Conservation (phyloP, 495 filamentous ascomycete species). For the Aspergillus nanangensis region DNA sequence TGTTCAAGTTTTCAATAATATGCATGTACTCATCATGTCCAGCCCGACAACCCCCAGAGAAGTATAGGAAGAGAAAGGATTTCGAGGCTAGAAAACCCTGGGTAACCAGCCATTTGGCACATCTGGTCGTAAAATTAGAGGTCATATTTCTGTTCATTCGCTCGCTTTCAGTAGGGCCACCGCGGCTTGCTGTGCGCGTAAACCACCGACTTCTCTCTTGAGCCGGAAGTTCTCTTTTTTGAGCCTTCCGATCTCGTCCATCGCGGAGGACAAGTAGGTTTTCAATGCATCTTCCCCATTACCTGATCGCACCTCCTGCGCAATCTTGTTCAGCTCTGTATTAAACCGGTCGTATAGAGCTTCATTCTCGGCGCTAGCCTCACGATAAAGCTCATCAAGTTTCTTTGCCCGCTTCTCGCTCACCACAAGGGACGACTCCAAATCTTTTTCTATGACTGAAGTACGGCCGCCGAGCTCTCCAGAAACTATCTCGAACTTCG, state of each 20-base stretch:
- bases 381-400: conserved; percentile 84
- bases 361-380: conserved; percentile 89
- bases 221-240: conserved; percentile 76
- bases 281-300: conserved; percentile 71
- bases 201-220: conserved; percentile 55
- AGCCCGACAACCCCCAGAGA: conserved; percentile 12
- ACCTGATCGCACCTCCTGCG: conserved; percentile 66
- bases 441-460: conserved; percentile 57
- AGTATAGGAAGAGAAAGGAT: no score
- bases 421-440: conserved; percentile 64
- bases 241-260: conserved; percentile 64
- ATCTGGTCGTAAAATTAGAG: neutral
- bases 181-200: conserved; percentile 40
- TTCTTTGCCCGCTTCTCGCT: conserved; percentile 75
- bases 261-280: conserved; percentile 56
- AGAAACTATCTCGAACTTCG: conserved; percentile 55
- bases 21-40: conserved; percentile 20
- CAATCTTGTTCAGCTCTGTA: conserved; percentile 77
- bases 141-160: conserved; percentile 20
- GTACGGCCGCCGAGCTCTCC: conserved; percentile 57
- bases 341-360: conserved; percentile 92
- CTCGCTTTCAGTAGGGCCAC: conserved; percentile 35
- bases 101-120: conserved; percentile 8
- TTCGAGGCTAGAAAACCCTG: neutral
- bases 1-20: conserved; percentile 11